These are phyloP conservation scores for Aethionema arabicum DNA, from an alignment of 345 rosid genomes.

Conservation along the genomic window DNA sequence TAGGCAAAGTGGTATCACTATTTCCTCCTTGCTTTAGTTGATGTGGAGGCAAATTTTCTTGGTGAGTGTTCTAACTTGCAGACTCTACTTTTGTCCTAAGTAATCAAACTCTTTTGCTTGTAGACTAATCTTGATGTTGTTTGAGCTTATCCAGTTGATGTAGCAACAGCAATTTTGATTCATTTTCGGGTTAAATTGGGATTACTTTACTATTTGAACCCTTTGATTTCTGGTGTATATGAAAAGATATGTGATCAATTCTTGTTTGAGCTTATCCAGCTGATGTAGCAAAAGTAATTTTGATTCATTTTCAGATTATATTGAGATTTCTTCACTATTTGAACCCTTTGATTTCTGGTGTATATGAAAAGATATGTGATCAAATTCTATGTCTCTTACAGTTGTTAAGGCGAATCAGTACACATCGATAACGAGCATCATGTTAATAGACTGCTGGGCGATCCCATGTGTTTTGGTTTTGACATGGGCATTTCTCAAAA, in stretches of 20 bases:
- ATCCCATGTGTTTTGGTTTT: conserved; percentile 86
- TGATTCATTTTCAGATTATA: background rate
- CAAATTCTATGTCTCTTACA: conserved; percentile 35
- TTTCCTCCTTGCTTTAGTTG: conserved; percentile 66
- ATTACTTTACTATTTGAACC: background rate
- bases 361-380: conserved; percentile 16
- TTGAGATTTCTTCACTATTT: background rate
- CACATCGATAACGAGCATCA: conserved; percentile 84
- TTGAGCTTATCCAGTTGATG: too few species aligned
- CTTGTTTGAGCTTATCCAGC: too few species aligned
- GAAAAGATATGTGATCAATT: conserved; percentile 8
- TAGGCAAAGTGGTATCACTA: conserved; percentile 92
- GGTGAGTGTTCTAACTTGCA: conserved; percentile 51
- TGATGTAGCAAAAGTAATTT: background rate
- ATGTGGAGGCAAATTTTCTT: conserved; percentile 87
- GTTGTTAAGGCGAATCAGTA: conserved; percentile 94
- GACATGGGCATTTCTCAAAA: conserved; percentile 71
- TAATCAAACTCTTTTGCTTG: background rate
- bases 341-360: conserved; percentile 12
- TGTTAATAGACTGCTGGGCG: conserved; percentile 95
- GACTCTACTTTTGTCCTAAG: background rate
- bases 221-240: conserved; percentile 16
- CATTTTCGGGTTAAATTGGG: conserved; percentile 1
- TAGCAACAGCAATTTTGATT: background rate
- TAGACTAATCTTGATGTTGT: background rate